Evolutionary conservation across 2,329 filamentous ascomycete species (phyloP).

Genomic region (Neopestalotiopsis clavispora): DNA sequence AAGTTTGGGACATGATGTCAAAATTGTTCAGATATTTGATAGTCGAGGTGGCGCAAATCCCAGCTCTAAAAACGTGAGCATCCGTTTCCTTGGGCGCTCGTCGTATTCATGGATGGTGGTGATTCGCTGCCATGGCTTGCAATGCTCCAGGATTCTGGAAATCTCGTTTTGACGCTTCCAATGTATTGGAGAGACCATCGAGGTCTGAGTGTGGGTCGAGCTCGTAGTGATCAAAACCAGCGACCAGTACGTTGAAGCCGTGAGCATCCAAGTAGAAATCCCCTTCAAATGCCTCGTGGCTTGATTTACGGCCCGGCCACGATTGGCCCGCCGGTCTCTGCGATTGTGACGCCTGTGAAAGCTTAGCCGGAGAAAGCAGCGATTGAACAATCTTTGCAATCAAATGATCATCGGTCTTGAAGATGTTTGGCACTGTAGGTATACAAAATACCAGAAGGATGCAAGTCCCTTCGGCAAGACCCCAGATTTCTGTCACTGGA

Average conservation of each 20-base stretch:
- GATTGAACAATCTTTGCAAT: conserved; percentile 1
- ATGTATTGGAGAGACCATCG: background rate
- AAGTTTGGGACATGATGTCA: too few relatives aligned
- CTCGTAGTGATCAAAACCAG: background rate
- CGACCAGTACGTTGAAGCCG: background rate
- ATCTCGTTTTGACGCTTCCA: background rate
- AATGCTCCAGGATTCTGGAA: background rate
- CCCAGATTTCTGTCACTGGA: conserved; percentile 47
- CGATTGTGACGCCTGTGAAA: background rate
- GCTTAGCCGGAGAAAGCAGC: background rate
- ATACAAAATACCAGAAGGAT: conserved; percentile 47
- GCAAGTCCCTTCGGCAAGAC: conserved; percentile 47
- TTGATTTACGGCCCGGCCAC: background rate
- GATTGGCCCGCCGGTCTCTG: too few relatives aligned
- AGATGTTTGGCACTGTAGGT: conserved; percentile 43
- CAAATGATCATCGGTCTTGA: conserved; percentile 27
- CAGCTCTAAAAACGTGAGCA: background rate
- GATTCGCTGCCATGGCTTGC: background rate
- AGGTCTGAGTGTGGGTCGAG: background rate
- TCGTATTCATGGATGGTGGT: background rate
- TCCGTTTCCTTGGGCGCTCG: background rate
- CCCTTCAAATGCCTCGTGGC: background rate
- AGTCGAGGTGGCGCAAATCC: too few relatives aligned
- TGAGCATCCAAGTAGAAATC: background rate
- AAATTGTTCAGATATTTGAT: too few relatives aligned